phyloP scores from a whole-genome alignment of 2,329 filamentous ascomycete genomes.

The Drechslerella dactyloides region DNA sequence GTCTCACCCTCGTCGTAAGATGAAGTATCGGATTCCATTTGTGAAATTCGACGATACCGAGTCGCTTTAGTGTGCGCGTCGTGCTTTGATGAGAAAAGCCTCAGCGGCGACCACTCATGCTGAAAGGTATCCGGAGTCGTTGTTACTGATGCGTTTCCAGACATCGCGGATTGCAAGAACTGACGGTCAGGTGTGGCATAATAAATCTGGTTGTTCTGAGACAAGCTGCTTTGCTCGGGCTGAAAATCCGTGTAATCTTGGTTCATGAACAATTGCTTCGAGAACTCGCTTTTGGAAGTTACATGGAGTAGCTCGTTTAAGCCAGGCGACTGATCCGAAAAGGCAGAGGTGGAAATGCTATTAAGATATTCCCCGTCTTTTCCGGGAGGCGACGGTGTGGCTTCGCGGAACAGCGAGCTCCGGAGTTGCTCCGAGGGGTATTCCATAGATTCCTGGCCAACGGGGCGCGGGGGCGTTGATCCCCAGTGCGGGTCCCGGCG shows the following conservation, averaged over 20 bases:
- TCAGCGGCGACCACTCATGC: slow-evolving; percentile 25
- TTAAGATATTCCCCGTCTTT: slow-evolving; percentile 39
- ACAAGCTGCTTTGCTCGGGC: slow-evolving; percentile 17
- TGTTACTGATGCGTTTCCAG: slow-evolving; percentile 10
- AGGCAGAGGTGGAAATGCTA: slow-evolving; percentile 40
- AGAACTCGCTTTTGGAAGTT: slow-evolving; percentile 29
- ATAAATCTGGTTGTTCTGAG: slow-evolving; percentile 25
- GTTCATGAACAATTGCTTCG: slow-evolving; percentile 14
- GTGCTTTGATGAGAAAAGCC: slow-evolving; percentile 29
- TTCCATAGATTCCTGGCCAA: slow-evolving; percentile 14
- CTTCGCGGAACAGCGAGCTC: slow-evolving; percentile 15
- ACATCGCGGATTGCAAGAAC: slow-evolving; percentile 9
- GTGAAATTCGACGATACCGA: slow-evolving; percentile 29
- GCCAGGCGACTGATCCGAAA: slow-evolving; percentile 41
- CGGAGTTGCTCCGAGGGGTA: slow-evolving; percentile 15
- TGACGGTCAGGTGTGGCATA: slow-evolving; percentile 37
- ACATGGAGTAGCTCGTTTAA: slow-evolving; percentile 35
- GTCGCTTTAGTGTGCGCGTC: slow-evolving; percentile 20
- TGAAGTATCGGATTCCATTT: slow-evolving; percentile 20
- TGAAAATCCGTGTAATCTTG: neutral
- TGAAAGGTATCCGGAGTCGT: slow-evolving; percentile 1
- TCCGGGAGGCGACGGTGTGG: neutral
- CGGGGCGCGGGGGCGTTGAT: slow-evolving; percentile 36
- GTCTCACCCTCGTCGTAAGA: slow-evolving; percentile 11
- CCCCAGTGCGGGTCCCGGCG: slow-evolving; percentile 20